phyloP scores from a whole-genome alignment of 768 basidiomycete species.

The Mycena venus region DNA sequence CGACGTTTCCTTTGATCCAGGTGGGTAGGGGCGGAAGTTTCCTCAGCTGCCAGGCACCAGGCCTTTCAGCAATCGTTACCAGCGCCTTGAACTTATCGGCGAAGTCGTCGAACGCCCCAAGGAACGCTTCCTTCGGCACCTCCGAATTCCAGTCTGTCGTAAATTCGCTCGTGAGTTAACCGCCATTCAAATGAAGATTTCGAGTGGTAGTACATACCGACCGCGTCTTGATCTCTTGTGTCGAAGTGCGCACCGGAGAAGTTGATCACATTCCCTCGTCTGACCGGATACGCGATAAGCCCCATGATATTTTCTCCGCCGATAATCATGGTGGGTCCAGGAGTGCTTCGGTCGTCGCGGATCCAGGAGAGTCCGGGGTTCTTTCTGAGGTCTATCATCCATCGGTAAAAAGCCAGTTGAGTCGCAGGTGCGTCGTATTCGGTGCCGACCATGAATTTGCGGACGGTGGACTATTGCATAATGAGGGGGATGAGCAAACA shows the following conservation, averaged over 20 bases:
- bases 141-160: background rate
- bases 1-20: slow-evolving; percentile 14
- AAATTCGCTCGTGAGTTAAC: background rate
- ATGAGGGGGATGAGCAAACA: background rate
- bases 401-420: slow-evolving; percentile 17
- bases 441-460: slow-evolving; percentile 17
- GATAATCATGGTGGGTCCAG: background rate
- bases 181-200: background rate
- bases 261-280: background rate
- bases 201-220: background rate
- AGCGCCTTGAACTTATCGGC: background rate
- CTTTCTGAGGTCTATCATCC: slow-evolving; percentile 21
- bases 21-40: slow-evolving; percentile 2
- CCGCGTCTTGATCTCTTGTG: background rate
- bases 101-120: background rate
- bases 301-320: background rate
- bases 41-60: slow-evolving; percentile 1
- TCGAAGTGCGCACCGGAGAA: background rate
- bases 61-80: background rate
- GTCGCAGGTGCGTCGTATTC: slow-evolving; percentile 13
- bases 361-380: slow-evolving; percentile 24
- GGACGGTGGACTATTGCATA: slow-evolving; percentile 2
- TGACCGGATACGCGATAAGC: slow-evolving; percentile 9
- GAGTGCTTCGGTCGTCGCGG: background rate
- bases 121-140: background rate